Percentiles rank a stretch among this genome's conserved stretches.
Evolutionary conservation across 257 asterid genomes (phyloP).

Genomic region (Solanum chiquidenum): DNA sequence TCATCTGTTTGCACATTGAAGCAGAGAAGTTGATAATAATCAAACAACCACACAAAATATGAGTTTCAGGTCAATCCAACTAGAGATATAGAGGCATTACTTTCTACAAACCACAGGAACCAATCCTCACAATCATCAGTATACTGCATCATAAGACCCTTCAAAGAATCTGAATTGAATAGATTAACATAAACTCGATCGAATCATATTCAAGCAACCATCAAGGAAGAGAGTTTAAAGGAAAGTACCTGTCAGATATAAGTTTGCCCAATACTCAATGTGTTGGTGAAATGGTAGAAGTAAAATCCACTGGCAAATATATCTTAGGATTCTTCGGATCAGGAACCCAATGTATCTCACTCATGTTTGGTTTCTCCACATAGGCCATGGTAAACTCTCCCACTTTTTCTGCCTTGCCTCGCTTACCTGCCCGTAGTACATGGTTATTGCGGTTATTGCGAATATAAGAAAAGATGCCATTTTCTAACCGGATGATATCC

Average conservation of each 20-base stretch:
- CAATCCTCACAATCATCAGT: neutral
- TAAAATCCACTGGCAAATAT: constrained; percentile 22
- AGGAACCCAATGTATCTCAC: constrained; percentile 50
- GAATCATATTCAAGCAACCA: neutral
- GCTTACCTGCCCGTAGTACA: constrained; percentile 59
- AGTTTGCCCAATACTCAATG: constrained; percentile 5
- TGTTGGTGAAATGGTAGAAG: constrained; percentile 37
- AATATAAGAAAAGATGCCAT: constrained; percentile 62
- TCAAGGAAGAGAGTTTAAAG: neutral
- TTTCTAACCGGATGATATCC: constrained; percentile 34
- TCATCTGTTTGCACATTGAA: neutral
- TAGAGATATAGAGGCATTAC: neutral
- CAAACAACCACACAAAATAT: neutral
- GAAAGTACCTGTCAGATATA: neutral
- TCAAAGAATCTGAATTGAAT: neutral
- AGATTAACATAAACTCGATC: neutral
- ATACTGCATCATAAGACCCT: neutral
- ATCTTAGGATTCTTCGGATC: constrained; percentile 26
- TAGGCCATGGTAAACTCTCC: constrained; percentile 58
- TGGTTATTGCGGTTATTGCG: constrained; percentile 13
- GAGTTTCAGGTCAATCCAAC: neutral
- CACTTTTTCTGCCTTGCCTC: constrained; percentile 49
- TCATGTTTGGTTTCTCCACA: constrained; percentile 70
- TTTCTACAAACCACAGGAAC: neutral
- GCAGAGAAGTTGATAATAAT: neutral